Percentiles rank a stretch among this genome's conserved stretches.
These are phyloP conservation scores for Penicillium glabrum DNA, from an alignment of 2,329 filamentous ascomycete genomes.

Conservation along the genomic window DNA sequence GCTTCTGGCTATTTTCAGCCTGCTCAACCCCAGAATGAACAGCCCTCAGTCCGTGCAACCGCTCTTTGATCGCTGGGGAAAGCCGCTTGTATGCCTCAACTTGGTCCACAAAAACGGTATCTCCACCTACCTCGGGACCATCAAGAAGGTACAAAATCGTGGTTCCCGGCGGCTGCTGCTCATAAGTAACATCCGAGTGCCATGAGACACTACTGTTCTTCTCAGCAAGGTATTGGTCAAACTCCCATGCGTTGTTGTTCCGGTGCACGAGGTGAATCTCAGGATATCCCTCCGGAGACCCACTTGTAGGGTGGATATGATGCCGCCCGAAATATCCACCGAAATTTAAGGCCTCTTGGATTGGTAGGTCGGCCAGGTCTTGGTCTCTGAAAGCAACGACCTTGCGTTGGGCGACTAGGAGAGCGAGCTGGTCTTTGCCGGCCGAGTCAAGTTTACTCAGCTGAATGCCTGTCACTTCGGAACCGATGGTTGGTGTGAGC, in stretches of 20 bases:
- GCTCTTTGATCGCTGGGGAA: conserved; percentile 71
- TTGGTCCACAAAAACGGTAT: conserved; percentile 77
- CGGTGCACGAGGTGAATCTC: conserved; percentile 76
- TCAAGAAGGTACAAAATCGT: conserved; percentile 85
- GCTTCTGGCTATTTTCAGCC: conserved; percentile 61
- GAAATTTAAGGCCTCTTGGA: conserved; percentile 66
- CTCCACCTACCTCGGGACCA: conserved; percentile 72
- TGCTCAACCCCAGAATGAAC: conserved; percentile 80
- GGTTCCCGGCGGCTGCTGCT: conserved; percentile 82
- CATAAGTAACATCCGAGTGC: conserved; percentile 86
- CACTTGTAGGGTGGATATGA: conserved; percentile 78
- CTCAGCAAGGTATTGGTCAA: conserved; percentile 61
- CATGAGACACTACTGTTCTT: conserved; percentile 77
- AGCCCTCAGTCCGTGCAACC: conserved; percentile 75
- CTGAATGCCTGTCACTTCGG: conserved; percentile 35
- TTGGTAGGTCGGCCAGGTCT: conserved; percentile 67
- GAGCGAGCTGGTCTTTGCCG: conserved; percentile 34
- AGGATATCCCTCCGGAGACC: conserved; percentile 70
- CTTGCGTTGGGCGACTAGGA: conserved; percentile 35
- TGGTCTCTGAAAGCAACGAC: conserved; percentile 51
- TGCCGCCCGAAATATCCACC: conserved; percentile 77
- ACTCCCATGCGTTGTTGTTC: conserved; percentile 61
- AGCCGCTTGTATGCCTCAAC: conserved; percentile 77
- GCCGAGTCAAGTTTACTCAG: conserved; percentile 28
- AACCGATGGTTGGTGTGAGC: conserved; percentile 34